Percentiles rank a stretch among this genome's conserved stretches.
These are phyloP conservation scores for Coemansia sp. DNA, from an alignment of 192 early-diverging fungal genomes.

Conservation along the genomic window DNA sequence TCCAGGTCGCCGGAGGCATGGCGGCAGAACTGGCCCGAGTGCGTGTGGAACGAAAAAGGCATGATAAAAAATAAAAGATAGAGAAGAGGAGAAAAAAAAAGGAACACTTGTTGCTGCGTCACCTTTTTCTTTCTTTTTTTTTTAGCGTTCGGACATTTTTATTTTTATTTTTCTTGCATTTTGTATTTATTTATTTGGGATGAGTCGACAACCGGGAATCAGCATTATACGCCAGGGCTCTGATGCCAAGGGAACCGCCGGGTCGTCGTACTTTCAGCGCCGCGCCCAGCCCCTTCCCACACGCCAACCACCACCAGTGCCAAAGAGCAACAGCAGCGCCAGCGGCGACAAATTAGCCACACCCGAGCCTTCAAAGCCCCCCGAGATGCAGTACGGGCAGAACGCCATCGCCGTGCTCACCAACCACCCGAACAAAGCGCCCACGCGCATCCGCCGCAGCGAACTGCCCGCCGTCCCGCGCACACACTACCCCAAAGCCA, in stretches of 20 bases:
- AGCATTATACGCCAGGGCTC: conserved; percentile 41
- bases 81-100: background rate
- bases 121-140: background rate
- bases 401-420: conserved; percentile 54
- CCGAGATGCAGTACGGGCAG: conserved; percentile 24
- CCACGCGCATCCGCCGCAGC: conserved; percentile 50
- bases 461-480: conserved; percentile 52
- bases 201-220: conserved; percentile 52
- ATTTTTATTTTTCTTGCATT: background rate
- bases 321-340: background rate
- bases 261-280: conserved; percentile 52
- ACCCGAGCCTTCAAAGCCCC: background rate
- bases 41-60: conserved; percentile 87
- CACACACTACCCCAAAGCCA: conserved; percentile 59
- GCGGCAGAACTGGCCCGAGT: conserved; percentile 94
- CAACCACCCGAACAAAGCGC: conserved; percentile 51
- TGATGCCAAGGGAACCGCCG: conserved; percentile 23
- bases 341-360: background rate
- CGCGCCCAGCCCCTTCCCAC: conserved; percentile 35
- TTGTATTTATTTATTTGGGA: conserved; percentile 11
- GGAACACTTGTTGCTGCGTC: background rate
- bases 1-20: conserved; percentile 89
- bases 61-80: conserved; percentile 25
- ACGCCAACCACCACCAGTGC: background rate
- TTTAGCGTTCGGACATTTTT: background rate